phyloP scores from a whole-genome alignment of 2,329 filamentous ascomycete genomes.

The Cercospora sesami region DNA sequence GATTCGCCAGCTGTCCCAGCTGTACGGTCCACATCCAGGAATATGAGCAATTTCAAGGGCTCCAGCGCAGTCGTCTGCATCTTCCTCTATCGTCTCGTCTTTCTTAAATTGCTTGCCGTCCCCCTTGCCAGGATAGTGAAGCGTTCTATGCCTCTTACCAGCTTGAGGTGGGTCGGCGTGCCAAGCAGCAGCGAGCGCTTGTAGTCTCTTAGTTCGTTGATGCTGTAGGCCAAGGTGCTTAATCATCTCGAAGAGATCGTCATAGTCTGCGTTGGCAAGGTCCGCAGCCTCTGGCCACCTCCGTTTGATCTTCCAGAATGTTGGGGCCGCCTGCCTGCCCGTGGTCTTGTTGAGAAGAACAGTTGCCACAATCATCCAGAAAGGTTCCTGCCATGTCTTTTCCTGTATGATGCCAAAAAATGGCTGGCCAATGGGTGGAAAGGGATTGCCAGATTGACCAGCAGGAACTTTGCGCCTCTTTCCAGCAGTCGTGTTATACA shows the following conservation, averaged over 20 bases:
- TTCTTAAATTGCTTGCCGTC: slow-evolving; percentile 52
- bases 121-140: slow-evolving; percentile 55
- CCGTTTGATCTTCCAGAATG: slow-evolving; percentile 67
- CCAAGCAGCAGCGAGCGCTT: slow-evolving; percentile 71
- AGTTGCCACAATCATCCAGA: slow-evolving; percentile 76
- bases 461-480: slow-evolving; percentile 29
- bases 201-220: slow-evolving; percentile 66
- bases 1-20: slow-evolving; percentile 87
- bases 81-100: slow-evolving; percentile 48
- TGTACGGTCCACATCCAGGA: slow-evolving; percentile 74
- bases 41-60: slow-evolving; percentile 85
- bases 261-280: slow-evolving; percentile 59
- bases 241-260: slow-evolving; percentile 64
- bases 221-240: slow-evolving; percentile 69
- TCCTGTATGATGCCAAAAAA: slow-evolving; percentile 84
- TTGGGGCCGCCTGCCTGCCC: slow-evolving; percentile 71
- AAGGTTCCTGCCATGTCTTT: slow-evolving; percentile 70
- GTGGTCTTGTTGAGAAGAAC: slow-evolving; percentile 82
- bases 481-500: slow-evolving; percentile 33
- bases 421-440: slow-evolving; percentile 64
- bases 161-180: slow-evolving; percentile 60
- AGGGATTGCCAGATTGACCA: slow-evolving; percentile 53
- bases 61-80: slow-evolving; percentile 48
- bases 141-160: slow-evolving; percentile 58
- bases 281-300: slow-evolving; percentile 66